Conservation (phyloP, 495 filamentous ascomycete genomes). For the Trypethelium eluteriae region DNA sequence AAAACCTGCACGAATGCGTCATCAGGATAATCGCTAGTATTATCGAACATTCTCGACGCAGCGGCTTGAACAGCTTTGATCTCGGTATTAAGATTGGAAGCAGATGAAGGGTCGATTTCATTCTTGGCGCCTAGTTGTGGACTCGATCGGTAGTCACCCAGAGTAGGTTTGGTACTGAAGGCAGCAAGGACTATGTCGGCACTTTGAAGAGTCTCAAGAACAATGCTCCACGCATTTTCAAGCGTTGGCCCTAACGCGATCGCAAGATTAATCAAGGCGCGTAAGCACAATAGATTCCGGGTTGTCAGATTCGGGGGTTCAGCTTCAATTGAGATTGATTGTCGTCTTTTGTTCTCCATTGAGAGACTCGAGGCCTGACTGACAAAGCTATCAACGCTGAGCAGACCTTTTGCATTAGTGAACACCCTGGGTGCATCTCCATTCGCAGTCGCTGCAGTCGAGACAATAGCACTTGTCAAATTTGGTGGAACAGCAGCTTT, state of each 20-base stretch:
- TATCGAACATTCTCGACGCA: slow-evolving; percentile 78
- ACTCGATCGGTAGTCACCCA: slow-evolving; percentile 16
- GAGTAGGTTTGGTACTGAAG: slow-evolving; percentile 28
- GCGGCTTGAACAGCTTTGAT: slow-evolving; percentile 85
- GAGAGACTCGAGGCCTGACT: slow-evolving; percentile 41
- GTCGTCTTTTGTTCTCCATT: slow-evolving; percentile 46
- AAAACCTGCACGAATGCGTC: slow-evolving; percentile 71
- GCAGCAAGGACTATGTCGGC: slow-evolving; percentile 77
- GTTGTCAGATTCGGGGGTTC: slow-evolving; percentile 60
- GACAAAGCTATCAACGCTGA: slow-evolving; percentile 57
- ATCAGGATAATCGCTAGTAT: slow-evolving; percentile 79
- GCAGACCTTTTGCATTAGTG: slow-evolving; percentile 54
- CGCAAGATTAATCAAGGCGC: slow-evolving; percentile 85
- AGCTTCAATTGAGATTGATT: slow-evolving; percentile 40
- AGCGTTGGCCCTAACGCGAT: slow-evolving; percentile 89
- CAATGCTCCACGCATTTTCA: slow-evolving; percentile 75
- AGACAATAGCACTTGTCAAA: slow-evolving; percentile 53
- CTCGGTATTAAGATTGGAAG: slow-evolving; percentile 62
- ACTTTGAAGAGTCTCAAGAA: slow-evolving; percentile 84
- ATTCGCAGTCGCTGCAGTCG: slow-evolving; percentile 35
- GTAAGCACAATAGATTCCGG: slow-evolving; percentile 78
- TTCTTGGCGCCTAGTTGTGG: slow-evolving; percentile 20
- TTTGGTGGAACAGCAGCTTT: slow-evolving; percentile 85
- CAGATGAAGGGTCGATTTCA: slow-evolving; percentile 29
- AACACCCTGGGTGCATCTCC: slow-evolving; percentile 48